Evolutionary conservation across 2,329 filamentous ascomycete genomes (phyloP), one percentile per base, ranked within the genome.

Genomic region (Pleomassaria siparia): DNA sequence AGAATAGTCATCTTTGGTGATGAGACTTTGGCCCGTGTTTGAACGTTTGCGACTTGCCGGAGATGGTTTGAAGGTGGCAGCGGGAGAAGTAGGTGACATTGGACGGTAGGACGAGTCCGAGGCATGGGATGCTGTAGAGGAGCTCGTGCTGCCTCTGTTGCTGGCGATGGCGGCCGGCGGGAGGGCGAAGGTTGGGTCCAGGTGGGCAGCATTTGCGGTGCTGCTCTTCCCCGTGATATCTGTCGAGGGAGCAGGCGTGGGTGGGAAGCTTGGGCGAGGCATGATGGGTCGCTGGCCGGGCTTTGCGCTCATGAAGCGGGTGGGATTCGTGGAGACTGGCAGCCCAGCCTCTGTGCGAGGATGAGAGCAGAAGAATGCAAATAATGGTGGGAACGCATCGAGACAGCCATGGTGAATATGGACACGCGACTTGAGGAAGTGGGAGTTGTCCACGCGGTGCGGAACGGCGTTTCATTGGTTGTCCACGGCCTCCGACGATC

Each of bases 181-280:
- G 11, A 95, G 78, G 58, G 87, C 80, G 66, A 94, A 91, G 43
- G 84, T 78, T 53, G 84, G 76, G 60, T 90, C 88, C 20, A 87
- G 74, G 30, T 79, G 76, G 32, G 78, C 73, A 37, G 86, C 77
- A 50, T 81, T 79, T 41, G 77, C 76, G n/a, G n/a, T n/a, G 51
- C 83, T 83, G 70, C 87, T 85, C 70, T 89, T 84, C 55, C 83
- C 85, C 47, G 83, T 81, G 67, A 94, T 88, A 64, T 94, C 89
- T 42, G 87, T 87, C 26, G 88, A 92, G 10, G 88, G 88, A 43
- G 83, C 85, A 32, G 89, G 90, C 40, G 89, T 95, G 35, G 86
- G 88, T 36, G 87, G 89, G 44, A 85, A 77, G n/a, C 30, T 77
- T 36, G 81, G 77, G 49, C 80, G 83, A 67, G 86, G 82, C 87